Base-by-base conservation (phyloP, 176 grass and related monocot genomes). In the Puccinellia tenuiflora region DNA sequence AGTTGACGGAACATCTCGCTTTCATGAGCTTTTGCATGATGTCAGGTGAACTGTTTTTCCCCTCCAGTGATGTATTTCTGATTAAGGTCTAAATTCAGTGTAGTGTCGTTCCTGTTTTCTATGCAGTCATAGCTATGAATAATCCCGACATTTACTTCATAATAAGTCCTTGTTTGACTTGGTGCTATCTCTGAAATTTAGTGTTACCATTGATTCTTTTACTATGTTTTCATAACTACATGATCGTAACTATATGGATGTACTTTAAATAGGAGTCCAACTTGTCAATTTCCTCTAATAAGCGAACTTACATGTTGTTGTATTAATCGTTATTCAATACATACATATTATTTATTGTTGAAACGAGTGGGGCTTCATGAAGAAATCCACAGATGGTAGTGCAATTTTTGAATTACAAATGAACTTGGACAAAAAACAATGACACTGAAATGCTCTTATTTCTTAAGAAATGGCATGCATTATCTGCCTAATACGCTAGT, bases 391-490 rank as follows among this genome's bases (percentile, higher is more conserved):
- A 53, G 15, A 68, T 68, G 78, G 30, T 52, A 20, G 12, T 65
- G 30, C 30, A 16, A 5, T 1, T 38, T 77, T 38, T 38, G 33
- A 70, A 55, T 43, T 56, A 69, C 40, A 79, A 79, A 75, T 75
- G 22, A 60, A 51, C 57, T 88, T 17, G 12, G 28, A 57, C 25
- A 75, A 63, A 30, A 69, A 56, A 3, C 3, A 43, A 34, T 29
- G 43, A 81, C 67, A 39, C 77, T 89, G 66, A 76, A 76, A 37
- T 9, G 12, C 59, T 20, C 30, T 85, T 83, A 8, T 14, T 85
- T 62, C 95, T 93, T 86, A 90, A 98, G 96, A 91, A 95, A 91
- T 85, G 92, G 92, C n/a, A 37, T 80, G 29, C 96, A 98, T 81
- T 78, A 21, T 69, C 92, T 95, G 9, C 92, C 96, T 3, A 56